Conservation (phyloP, 2,329 filamentous ascomycete genomes). For the Cadophora sp. region DNA sequence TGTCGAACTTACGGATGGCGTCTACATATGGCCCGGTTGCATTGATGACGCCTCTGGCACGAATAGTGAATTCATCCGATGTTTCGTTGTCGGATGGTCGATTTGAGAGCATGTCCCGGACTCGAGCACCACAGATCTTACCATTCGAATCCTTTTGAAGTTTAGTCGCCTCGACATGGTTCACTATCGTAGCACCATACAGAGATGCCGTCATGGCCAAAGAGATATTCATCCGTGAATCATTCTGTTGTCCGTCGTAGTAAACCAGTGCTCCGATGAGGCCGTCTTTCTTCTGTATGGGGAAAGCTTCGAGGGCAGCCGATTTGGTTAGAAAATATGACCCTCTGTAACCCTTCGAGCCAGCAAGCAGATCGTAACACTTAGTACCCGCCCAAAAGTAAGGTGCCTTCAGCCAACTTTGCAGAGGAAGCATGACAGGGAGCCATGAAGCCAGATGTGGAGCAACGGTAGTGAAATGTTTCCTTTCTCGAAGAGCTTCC, state of each 20-base stretch:
- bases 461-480: slow-evolving; percentile 3
- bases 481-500: slow-evolving; percentile 6
- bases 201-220: not conserved
- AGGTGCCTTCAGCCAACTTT: not conserved
- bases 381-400: not conserved
- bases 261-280: not conserved
- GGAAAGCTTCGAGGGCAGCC: not conserved
- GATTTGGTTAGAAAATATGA: not conserved
- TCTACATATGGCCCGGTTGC: slow-evolving; percentile 6
- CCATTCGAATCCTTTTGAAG: not conserved
- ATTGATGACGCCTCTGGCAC: slow-evolving; percentile 5
- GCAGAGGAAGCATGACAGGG: not conserved
- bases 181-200: slow-evolving; percentile 2
- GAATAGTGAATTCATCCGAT: not conserved
- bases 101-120: not conserved
- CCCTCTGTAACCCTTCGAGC: not conserved
- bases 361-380: slow-evolving; percentile 1
- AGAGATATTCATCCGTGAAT: slow-evolving; percentile 11
- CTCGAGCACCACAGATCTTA: slow-evolving; percentile 2
- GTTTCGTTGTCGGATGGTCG: not conserved
- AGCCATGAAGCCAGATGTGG: slow-evolving; percentile 1
- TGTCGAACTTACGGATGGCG: not conserved
- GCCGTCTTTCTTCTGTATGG: not conserved
- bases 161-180: not conserved
- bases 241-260: slow-evolving; percentile 3